A percentile compares a stretch with the other conserved stretches of the same genome.
Evolutionary conservation across 2,329 filamentous ascomycete species (phyloP).

Genomic region (Alternaria arbusti): DNA sequence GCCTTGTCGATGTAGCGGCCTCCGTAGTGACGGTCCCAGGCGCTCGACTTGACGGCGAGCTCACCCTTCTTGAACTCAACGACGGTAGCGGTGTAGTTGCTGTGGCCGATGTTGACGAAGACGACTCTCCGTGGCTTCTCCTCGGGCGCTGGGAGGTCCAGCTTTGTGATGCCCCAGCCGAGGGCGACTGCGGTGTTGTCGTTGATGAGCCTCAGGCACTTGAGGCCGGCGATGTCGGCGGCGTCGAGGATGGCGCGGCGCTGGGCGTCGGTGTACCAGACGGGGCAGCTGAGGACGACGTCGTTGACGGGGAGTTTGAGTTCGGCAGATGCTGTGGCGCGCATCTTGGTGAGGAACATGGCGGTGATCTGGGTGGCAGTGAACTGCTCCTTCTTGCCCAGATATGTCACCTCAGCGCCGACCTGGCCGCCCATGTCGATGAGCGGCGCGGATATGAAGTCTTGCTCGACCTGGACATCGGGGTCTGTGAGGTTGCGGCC

Average conservation of each 20-base stretch:
- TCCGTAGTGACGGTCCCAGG: conserved; percentile 95
- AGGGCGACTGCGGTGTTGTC: conserved; percentile 96
- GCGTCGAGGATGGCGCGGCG: conserved; percentile 88
- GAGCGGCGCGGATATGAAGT: conserved; percentile 84
- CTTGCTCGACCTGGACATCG: conserved; percentile 90
- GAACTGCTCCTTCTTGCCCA: conserved; percentile 95
- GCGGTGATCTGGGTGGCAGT: conserved; percentile 90
- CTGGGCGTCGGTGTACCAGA: conserved; percentile 97
- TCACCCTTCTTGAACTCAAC: conserved; percentile 98
- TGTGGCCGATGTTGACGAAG: conserved; percentile 95
- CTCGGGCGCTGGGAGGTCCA: conserved; percentile 84
- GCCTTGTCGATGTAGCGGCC: conserved; percentile 97
- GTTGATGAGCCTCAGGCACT: conserved; percentile 93
- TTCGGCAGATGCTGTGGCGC: conserved; percentile 83
- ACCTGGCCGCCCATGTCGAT: conserved; percentile 93
- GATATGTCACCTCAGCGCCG: conserved; percentile 89
- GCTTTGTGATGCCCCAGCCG: conserved; percentile 97
- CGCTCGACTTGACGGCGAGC: conserved; percentile 88
- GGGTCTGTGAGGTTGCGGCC: conserved; percentile 87
- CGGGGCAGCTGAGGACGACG: conserved; percentile 90
- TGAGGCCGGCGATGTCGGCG: conserved; percentile 90
- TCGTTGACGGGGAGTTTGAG: conserved; percentile 90
- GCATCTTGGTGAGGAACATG: conserved; percentile 96
- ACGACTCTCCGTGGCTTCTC: conserved; percentile 90
- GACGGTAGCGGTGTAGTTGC: conserved; percentile 91